Base-by-base conservation (phyloP, 176 grass and related monocot species). In the Carex myosuroides region DNA sequence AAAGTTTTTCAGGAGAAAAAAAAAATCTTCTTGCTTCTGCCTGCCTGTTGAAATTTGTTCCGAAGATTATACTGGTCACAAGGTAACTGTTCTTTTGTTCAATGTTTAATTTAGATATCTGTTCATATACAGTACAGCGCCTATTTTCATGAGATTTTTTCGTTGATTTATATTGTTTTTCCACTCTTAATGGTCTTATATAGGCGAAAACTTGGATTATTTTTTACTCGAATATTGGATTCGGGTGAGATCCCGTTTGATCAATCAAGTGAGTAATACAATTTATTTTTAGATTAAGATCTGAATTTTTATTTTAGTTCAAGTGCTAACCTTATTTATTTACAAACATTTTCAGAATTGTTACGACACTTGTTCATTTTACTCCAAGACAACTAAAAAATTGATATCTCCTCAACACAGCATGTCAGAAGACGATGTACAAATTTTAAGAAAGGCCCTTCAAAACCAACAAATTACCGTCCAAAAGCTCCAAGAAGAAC, bases 401-500 rank as follows among this genome's bases (percentile, higher is more conserved):
- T 39, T 39, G 37, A 39, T 39, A 39, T 39, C 37, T 39, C 37
- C 37, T 39, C 5, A 39, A 39, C 37, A 39, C 37, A 39, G 37
- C 20, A 90, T 90, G 88, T 74, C 48, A 35, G 85, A 90, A 84
- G 18, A 57, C 8, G 81, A 87, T 29, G 52, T 90, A 3, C 3
- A 64, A 29, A 26, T 54, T 85, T 55, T 90, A 37, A 37, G 53
- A 81, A 64, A 87, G 22, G 41, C 74, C 42, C 81, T 90, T 14
- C 29, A 55, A 74, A 64, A 54, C 18, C 88, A 87, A 74, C 63
- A 52, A 80, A 58, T 79, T 59, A 18, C 57, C 4, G 24, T 87
- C 57, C 39, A 79, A 14, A 61, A 54, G 18, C 85, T 90, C 56
- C 79, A 76, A 8, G 44, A 1, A 13, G 88, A 90, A 33, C 74